These are phyloP conservation scores for Irpex rosettiformis DNA, from an alignment of 1,284 basidiomycete species.

Conservation along the genomic window DNA sequence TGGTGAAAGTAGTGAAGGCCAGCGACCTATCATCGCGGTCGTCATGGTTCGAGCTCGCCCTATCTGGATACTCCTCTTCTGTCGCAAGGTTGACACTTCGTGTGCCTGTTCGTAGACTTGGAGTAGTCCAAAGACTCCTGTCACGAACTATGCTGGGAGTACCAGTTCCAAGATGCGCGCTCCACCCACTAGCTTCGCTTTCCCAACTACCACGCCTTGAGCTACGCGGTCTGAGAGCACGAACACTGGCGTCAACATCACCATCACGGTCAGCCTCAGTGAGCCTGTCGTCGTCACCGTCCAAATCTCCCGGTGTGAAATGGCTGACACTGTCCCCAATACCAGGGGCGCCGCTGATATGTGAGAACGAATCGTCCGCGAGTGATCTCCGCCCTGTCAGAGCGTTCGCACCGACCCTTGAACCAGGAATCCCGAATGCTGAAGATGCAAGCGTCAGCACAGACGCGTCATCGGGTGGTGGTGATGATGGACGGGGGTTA, in stretches of 20 bases:
- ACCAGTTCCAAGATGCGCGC: constrained; percentile 52
- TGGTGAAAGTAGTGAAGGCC: not conserved
- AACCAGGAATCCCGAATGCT: constrained; percentile 72
- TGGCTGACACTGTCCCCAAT: constrained; percentile 63
- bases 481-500: constrained; percentile 89
- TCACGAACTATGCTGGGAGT: constrained; percentile 44
- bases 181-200: constrained; percentile 80
- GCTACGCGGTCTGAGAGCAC: constrained; percentile 75
- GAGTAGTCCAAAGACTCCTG: constrained; percentile 53
- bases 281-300: constrained; percentile 22
- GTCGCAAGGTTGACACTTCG: constrained; percentile 35
- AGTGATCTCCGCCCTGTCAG: constrained; percentile 30
- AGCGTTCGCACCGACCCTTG: constrained; percentile 31
- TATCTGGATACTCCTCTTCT: constrained; percentile 21
- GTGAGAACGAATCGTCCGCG: constrained; percentile 66
- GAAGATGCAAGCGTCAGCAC: constrained; percentile 91
- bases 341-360: constrained; percentile 46
- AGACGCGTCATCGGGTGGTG: constrained; percentile 89
- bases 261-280: constrained; percentile 40
- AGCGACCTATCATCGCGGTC: constrained; percentile 1
- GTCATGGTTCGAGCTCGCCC: constrained; percentile 15
- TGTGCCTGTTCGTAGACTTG: constrained; percentile 51
- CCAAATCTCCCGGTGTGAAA: constrained; percentile 53
- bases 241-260: constrained; percentile 74
- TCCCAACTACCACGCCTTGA: constrained; percentile 82